Conservation (phyloP, 2,329 filamentous ascomycete genomes). For the Trichoderma citrinoviride region DNA sequence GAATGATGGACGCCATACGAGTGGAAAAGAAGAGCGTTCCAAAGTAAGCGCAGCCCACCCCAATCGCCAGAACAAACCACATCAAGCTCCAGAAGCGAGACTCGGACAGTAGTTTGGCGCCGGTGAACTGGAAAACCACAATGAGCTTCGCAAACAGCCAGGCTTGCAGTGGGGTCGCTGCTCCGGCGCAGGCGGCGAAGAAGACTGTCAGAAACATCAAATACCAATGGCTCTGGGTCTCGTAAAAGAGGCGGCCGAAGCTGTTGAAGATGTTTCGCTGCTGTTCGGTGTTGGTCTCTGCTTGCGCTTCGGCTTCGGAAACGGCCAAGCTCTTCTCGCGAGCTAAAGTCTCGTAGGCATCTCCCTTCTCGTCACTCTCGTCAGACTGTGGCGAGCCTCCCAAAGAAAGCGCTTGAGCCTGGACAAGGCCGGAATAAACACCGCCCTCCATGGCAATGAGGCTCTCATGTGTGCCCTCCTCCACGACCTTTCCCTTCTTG, state of each 20-base stretch:
- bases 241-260: constrained; percentile 56
- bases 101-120: constrained; percentile 38
- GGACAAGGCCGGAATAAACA: constrained; percentile 66
- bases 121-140: constrained; percentile 44
- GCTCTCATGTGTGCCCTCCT: constrained; percentile 72
- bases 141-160: constrained; percentile 56
- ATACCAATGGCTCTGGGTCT: constrained; percentile 52
- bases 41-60: constrained; percentile 53
- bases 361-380: constrained; percentile 36
- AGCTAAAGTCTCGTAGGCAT: constrained; percentile 37
- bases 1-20: constrained; percentile 47
- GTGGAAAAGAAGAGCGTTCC: constrained; percentile 39
- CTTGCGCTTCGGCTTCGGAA: constrained; percentile 33
- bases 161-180: constrained; percentile 50
- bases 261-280: constrained; percentile 48
- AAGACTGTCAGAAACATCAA: constrained; percentile 51
- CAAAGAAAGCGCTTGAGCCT: constrained; percentile 58
- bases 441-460: constrained; percentile 60
- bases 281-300: constrained; percentile 30
- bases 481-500: constrained; percentile 65
- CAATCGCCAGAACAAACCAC: constrained; percentile 59
- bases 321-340: constrained; percentile 47
- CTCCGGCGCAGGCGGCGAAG: constrained; percentile 44
- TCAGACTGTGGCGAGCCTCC: constrained; percentile 45
- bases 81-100: constrained; percentile 64